Evolutionary conservation across 805 yeast genomes (phyloP), one percentile per base, ranked within the genome.

Genomic region (Yarrowia deformans): DNA sequence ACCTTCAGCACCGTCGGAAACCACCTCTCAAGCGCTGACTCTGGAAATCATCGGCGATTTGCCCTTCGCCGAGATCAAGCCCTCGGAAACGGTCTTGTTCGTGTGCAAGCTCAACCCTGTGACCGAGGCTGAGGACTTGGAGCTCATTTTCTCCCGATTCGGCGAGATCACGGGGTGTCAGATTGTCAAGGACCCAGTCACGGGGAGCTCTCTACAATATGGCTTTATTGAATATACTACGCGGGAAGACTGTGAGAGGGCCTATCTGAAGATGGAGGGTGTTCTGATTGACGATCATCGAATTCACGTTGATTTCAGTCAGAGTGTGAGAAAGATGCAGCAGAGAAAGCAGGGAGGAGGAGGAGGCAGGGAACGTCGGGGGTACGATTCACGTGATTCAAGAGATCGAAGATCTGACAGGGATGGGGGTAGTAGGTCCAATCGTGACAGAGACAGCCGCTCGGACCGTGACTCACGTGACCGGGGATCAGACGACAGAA

Each of bases 281-380:
- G 88, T 85, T 3, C 73, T 88, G 55, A 86, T 88, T 46, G 93
- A 88, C 74, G 92, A 88, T 69, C 75, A 84, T 50, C 79, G 89
- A 68, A 84, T 89, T 29, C 86, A 86, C 70, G 90, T 88, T 52
- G 92, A 88, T 75, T 88, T 88, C 79, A 84, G 88, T 70, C 93
- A 88, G 74, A 83, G 87, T 75, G 76, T 83, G 12, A 14, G 60
- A 29, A 55, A 45, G 32, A 43, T 39, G 40, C 45, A 52, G 50
- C 43, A 66, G 52, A 66, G 50, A 1, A 46, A 61, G 55, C 37
- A 45, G 40, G 68, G 39, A 29, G 43, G 60, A 43, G 34, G 61
- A 13, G 35, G 37, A 18, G 46, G 40, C 7, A 18, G 42, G 18
- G 56, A 49, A 8, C 12, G 54, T 13, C 18, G 39, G 18, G 54